Base-by-base conservation (phyloP, 2,329 filamentous ascomycete species). In the Cylindrodendrum hubeiense region DNA sequence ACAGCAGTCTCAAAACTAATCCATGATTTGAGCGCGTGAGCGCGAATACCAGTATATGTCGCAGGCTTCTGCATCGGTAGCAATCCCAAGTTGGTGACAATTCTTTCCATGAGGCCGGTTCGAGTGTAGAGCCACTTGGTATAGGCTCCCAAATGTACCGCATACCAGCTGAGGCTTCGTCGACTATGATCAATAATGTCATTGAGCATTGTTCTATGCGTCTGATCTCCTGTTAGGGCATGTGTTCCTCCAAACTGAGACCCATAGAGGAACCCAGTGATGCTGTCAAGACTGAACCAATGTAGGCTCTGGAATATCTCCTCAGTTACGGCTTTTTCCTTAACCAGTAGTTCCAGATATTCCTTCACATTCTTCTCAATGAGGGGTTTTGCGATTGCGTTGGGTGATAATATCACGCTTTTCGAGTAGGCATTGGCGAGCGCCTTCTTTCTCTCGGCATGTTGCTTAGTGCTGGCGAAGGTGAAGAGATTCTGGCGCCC, bases 371-470 rank as follows among this genome's bases (percentile, higher is more conserved):
- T 75, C 1, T 63, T 62, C 39, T 75, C 71, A 0, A 75, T 52
- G 54, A 74, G 62, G 4, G 49, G 46, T 1, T 64, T 55, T 0
- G 68, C 64, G 0, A 65, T 39, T 3, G 55, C 51, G 2, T 68
- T 71, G 0, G 59, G 50, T 15, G 65, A 62, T 12, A 75, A 52
- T 5, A 88, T 79, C 4, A 72, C 74, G 0, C 80, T 82, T 61
- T 88, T 89, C 1, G 86, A 83, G 60, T 88, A 89, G 0, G 83
- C 82, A 63, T 87, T 83, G 4, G 82, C 80, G 26, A 87, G 61
- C 0, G 87, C 63, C 67, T 86, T 87, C 76, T 88, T 88, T 19
- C 86, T 75, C 1, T 84, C 80, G 0, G 78, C 79, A 71, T 88
- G 85, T 2, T 80, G 76, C 30, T 78, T 79, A 0, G 77, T 76